Evolutionary conservation across 2,329 filamentous ascomycete genomes (phyloP).

Genomic region (Fusarium illudens): DNA sequence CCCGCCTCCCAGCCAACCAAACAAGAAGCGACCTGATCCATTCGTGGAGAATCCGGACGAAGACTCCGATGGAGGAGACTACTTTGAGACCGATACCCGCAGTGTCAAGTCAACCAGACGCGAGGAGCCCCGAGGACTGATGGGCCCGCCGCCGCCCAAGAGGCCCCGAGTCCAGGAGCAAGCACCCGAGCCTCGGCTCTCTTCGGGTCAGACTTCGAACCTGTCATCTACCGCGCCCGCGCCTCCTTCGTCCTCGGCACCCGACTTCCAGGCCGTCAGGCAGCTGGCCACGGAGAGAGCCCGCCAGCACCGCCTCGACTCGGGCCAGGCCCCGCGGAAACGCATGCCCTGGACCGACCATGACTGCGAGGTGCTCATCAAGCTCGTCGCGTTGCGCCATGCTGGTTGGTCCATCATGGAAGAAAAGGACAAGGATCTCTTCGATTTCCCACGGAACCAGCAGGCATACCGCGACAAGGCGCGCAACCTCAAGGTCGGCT

Average conservation of each 20-base stretch:
- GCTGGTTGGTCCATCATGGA: conserved; percentile 48
- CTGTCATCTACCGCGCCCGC: background rate
- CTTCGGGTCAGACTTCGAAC: conserved; percentile 2
- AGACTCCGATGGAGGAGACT: conserved; percentile 32
- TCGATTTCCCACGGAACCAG: conserved; percentile 58
- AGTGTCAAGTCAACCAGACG: conserved; percentile 33
- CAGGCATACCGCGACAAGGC: conserved; percentile 67
- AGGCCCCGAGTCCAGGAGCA: conserved; percentile 12
- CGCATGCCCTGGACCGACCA: conserved; percentile 53
- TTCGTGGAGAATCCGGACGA: conserved; percentile 21
- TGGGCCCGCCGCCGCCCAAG: conserved; percentile 23
- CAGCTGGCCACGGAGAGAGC: too few species aligned
- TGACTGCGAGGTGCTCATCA: conserved; percentile 54
- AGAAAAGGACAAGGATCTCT: conserved; percentile 45
- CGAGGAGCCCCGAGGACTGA: conserved; percentile 27
- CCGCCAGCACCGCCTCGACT: conserved; percentile 37
- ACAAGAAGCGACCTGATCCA: conserved; percentile 2
- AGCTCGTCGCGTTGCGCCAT: conserved; percentile 47
- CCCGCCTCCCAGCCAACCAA: background rate
- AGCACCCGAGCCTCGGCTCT: conserved; percentile 2
- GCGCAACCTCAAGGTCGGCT: conserved; percentile 63
- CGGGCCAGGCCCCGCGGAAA: conserved; percentile 22
- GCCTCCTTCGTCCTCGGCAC: background rate
- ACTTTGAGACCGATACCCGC: conserved; percentile 44
- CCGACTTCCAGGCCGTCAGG: conserved; percentile 39